Evolutionary conservation across 2,329 filamentous ascomycete genomes (phyloP).

Genomic region (Arthrobotrys pseudoclavata): DNA sequence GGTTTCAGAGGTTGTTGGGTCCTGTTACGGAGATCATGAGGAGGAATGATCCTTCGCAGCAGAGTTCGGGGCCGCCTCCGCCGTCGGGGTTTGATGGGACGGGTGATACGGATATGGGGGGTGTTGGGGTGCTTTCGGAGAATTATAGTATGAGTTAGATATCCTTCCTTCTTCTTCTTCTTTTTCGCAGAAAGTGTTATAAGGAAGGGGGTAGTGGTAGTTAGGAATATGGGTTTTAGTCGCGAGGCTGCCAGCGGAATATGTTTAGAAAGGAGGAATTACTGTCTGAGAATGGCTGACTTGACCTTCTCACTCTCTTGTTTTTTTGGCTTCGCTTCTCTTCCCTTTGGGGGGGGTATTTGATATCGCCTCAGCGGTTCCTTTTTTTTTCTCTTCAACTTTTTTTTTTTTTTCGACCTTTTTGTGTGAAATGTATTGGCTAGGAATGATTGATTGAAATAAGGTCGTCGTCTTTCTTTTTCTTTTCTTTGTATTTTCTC

Average conservation of each 20-base stretch:
- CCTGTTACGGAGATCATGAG: constrained; percentile 96
- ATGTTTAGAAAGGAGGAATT: background rate
- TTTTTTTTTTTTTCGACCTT: no score
- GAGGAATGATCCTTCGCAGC: constrained; percentile 72
- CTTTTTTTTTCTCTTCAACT: background rate
- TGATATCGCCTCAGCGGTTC: constrained; percentile 11
- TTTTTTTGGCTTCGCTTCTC: constrained; percentile 39
- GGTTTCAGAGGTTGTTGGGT: constrained; percentile 91
- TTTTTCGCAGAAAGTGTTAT: background rate
- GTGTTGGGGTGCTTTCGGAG: constrained; percentile 67
- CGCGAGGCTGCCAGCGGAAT: background rate
- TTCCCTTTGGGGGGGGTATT: constrained; percentile 36
- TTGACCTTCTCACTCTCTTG: constrained; percentile 15
- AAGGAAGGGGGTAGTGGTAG: background rate
- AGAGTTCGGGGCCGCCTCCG: constrained; percentile 57
- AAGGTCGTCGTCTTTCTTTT: constrained; percentile 44
- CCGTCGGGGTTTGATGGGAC: constrained; percentile 65
- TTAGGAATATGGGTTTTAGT: background rate
- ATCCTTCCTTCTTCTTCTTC: background rate
- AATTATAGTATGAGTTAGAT: constrained; percentile 69
- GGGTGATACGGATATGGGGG: constrained; percentile 73
- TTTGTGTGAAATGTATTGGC: constrained; percentile 43
- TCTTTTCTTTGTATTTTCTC: constrained; percentile 50
- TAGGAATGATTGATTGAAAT: constrained; percentile 5
- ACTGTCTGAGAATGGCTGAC: background rate